Percentiles rank a stretch among this genome's conserved stretches.
phyloP scores from a whole-genome alignment of 208 protist genomes.

The Leptomonas seymouri region DNA sequence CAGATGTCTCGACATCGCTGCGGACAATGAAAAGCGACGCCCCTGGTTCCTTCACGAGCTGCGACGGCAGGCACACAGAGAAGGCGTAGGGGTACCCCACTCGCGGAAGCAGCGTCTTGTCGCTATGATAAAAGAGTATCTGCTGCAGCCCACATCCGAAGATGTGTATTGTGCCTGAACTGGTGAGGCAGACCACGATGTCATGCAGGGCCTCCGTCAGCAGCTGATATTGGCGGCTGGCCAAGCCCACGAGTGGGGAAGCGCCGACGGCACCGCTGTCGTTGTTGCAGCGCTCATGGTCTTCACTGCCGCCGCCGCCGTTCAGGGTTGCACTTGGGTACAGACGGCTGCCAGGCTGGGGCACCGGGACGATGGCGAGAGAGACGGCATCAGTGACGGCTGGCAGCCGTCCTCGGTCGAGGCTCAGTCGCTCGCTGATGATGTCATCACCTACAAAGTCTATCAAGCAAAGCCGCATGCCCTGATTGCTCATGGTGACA shows the following conservation, averaged over 20 bases:
- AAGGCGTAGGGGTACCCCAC: constrained; percentile 38
- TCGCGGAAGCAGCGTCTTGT: constrained; percentile 36
- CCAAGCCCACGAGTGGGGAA: constrained; percentile 4
- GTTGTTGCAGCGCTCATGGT: constrained; percentile 22
- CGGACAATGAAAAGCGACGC: constrained; percentile 22
- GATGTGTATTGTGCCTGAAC: constrained; percentile 51
- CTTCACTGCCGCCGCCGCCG: background rate
- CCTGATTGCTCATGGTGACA: constrained; percentile 64
- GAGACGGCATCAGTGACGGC: constrained; percentile 39
- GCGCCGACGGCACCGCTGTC: constrained; percentile 1
- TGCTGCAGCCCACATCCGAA: constrained; percentile 42
- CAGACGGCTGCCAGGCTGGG: constrained; percentile 1
- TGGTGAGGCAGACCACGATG: constrained; percentile 48
- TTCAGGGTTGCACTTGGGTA: too few species aligned
- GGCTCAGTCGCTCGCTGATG: constrained; percentile 30
- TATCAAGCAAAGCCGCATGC: constrained; percentile 55
- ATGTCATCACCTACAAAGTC: constrained; percentile 50
- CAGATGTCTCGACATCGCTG: constrained; percentile 25
- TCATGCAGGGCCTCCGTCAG: constrained; percentile 32
- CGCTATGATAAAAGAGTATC: constrained; percentile 35
- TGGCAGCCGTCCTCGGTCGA: constrained; percentile 43
- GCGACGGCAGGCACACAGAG: constrained; percentile 27
- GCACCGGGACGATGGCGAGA: constrained; percentile 35
- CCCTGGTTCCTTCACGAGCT: constrained; percentile 16
- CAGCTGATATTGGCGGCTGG: constrained; percentile 26